Percentiles rank a stretch among this genome's conserved stretches.
Conservation (phyloP, 2,329 filamentous ascomycete species). For the Juglanconis oblonga region DNA sequence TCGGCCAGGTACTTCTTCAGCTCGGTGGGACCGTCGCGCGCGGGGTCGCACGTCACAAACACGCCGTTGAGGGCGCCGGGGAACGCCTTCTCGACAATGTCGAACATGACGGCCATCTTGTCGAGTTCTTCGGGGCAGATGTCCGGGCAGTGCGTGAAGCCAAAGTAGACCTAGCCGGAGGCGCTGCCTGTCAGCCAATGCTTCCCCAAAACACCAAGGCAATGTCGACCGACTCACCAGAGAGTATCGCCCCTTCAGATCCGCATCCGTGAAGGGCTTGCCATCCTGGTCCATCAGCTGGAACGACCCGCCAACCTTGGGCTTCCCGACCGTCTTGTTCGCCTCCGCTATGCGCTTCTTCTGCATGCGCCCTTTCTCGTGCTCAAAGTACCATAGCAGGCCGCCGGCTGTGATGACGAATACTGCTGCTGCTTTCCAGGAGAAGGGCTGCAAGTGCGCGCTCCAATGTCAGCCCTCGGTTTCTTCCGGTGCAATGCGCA, state of each 20-base stretch:
- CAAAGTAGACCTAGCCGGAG: conserved; percentile 78
- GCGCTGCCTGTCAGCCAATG: neutral
- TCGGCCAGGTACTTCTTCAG: conserved; percentile 83
- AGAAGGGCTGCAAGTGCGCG: conserved; percentile 67
- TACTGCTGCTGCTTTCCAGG: conserved; percentile 82
- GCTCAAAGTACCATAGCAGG: conserved; percentile 86
- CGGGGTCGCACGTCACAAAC: conserved; percentile 95
- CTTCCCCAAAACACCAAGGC: neutral
- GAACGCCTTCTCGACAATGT: conserved; percentile 57
- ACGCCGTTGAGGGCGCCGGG: conserved; percentile 65
- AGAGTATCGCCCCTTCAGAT: conserved; percentile 83
- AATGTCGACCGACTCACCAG: conserved; percentile 49
- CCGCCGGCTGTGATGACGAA: conserved; percentile 77
- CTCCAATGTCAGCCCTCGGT: conserved; percentile 12
- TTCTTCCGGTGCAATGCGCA: neutral
- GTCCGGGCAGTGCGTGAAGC: conserved; percentile 96
- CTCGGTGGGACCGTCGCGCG: conserved; percentile 80
- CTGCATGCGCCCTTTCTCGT: conserved; percentile 88
- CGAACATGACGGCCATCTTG: conserved; percentile 97
- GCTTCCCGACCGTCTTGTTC: conserved; percentile 86
- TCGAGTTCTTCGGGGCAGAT: conserved; percentile 99
- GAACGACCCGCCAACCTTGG: conserved; percentile 90
- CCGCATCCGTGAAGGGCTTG: conserved; percentile 69
- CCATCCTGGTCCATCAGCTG: conserved; percentile 79
- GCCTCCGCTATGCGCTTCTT: conserved; percentile 86